Percentiles rank a stretch among this genome's conserved stretches.
Conservation (phyloP, 2,329 filamentous ascomycete species). For the Microdochium trichocladiopsis region DNA sequence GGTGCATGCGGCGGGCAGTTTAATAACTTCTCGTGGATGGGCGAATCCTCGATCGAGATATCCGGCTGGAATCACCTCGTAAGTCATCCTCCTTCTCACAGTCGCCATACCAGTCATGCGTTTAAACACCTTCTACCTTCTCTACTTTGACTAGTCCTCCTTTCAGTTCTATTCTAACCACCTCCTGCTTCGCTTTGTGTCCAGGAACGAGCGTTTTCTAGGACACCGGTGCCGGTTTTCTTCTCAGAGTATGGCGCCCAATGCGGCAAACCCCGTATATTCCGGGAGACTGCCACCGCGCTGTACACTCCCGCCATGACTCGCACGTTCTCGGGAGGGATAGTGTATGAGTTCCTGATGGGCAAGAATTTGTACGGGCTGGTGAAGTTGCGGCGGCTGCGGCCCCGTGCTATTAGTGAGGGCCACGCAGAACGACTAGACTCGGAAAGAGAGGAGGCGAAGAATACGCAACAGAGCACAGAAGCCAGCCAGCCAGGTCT, state of each 20-base stretch:
- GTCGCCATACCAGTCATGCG: too few relatives aligned
- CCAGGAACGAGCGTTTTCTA: slow-evolving; percentile 5
- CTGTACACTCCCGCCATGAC: slow-evolving; percentile 51
- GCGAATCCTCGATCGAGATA: slow-evolving; percentile 1
- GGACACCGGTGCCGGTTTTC: slow-evolving; percentile 36
- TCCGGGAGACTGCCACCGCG: slow-evolving; percentile 45
- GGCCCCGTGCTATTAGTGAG: not conserved
- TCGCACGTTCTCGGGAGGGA: slow-evolving; percentile 46
- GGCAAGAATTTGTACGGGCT: slow-evolving; percentile 38
- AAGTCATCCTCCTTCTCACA: slow-evolving; percentile 1
- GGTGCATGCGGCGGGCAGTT: slow-evolving; percentile 5
- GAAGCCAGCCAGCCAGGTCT: not conserved
- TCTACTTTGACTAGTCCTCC: too few relatives aligned
- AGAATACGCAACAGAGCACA: not conserved
- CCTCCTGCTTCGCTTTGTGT: too few relatives aligned
- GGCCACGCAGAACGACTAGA: not conserved
- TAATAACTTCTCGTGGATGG: slow-evolving; percentile 7
- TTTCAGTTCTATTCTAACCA: not conserved
- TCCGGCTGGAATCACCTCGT: slow-evolving; percentile 4
- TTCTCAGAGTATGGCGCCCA: slow-evolving; percentile 56
- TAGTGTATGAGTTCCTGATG: slow-evolving; percentile 56
- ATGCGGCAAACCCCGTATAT: slow-evolving; percentile 38
- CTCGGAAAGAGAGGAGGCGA: not conserved
- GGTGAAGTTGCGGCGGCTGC: slow-evolving; percentile 17
- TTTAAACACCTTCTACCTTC: too few relatives aligned